Conservation (phyloP, 2,329 filamentous ascomycete genomes). For the Fusarium caatingaense region DNA sequence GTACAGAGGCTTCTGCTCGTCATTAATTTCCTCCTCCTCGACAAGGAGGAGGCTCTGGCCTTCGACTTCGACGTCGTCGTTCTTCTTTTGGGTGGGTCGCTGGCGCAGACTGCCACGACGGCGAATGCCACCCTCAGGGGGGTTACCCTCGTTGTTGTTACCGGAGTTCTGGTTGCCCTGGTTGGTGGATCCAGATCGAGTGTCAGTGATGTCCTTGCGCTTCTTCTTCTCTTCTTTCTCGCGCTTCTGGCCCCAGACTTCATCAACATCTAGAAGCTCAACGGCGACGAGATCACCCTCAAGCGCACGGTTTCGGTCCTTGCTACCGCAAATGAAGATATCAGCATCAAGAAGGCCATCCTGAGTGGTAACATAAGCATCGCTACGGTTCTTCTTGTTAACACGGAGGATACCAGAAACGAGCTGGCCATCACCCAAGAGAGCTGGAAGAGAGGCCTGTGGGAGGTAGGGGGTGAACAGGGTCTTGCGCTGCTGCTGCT, state of each 20-base stretch:
- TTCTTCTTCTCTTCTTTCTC: conserved; percentile 99
- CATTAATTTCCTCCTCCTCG: conserved; percentile 98
- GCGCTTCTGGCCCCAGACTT: conserved; percentile 98
- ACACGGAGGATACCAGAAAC: conserved; percentile 96
- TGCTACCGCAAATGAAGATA: conserved; percentile 99
- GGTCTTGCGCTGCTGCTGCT: conserved; percentile 94
- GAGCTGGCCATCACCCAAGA: conserved; percentile 91
- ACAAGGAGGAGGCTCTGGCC: conserved; percentile 96
- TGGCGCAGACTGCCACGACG: conserved; percentile 95
- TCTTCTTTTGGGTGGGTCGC: conserved; percentile 99
- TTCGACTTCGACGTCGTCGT: conserved; percentile 98
- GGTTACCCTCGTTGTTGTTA: conserved; percentile 71
- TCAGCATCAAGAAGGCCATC: conserved; percentile 92
- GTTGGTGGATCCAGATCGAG: conserved; percentile 79
- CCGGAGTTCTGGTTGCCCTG: conserved; percentile 73
- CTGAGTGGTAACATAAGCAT: conserved; percentile 94
- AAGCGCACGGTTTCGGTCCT: conserved; percentile 95
- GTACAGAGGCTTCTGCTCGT: conserved; percentile 97
- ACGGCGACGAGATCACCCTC: conserved; percentile 96
- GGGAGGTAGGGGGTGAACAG: conserved; percentile 98
- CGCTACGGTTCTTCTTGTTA: conserved; percentile 99
- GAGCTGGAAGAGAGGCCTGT: conserved; percentile 90
- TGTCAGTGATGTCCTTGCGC: conserved; percentile 97
- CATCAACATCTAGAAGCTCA: conserved; percentile 95
- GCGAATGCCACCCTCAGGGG: conserved; percentile 85